Evolutionary conservation across 371 early-diverging fungal genomes (phyloP).

Genomic region (Mortierella sp.): DNA sequence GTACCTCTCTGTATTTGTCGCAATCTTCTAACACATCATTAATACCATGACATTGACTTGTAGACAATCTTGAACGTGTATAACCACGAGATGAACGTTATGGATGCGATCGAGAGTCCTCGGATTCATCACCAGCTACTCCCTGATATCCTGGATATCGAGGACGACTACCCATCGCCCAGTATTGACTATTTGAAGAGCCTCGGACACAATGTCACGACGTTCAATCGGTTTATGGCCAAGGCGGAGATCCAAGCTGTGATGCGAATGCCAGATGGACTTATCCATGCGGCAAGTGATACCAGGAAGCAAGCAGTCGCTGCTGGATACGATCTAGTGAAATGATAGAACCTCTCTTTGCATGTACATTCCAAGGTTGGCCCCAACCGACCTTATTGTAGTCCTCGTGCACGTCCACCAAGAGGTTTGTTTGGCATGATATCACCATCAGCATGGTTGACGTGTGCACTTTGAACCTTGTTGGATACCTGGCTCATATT

Average conservation of each 20-base stretch:
- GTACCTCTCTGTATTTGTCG: too few relatives aligned
- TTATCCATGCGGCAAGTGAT: constrained; percentile 63
- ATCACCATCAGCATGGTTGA: too few relatives aligned
- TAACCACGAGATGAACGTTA: constrained; percentile 73
- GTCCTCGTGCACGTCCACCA: too few relatives aligned
- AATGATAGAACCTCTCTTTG: too few relatives aligned
- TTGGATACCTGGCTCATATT: too few relatives aligned
- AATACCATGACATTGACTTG: background rate
- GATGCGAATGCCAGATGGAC: constrained; percentile 51
- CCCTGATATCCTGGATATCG: constrained; percentile 73
- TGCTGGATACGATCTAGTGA: constrained; percentile 55
- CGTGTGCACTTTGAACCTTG: too few relatives aligned
- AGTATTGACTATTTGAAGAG: constrained; percentile 25
- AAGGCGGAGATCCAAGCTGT: constrained; percentile 62
- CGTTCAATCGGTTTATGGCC: constrained; percentile 32
- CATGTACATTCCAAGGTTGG: too few relatives aligned
- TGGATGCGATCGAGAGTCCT: constrained; percentile 81
- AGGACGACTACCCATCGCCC: constrained; percentile 27
- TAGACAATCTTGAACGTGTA: constrained; percentile 81
- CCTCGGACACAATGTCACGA: constrained; percentile 43
- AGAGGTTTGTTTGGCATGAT: too few relatives aligned
- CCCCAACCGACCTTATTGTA: too few relatives aligned
- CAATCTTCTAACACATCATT: background rate
- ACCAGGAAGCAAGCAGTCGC: constrained; percentile 64
- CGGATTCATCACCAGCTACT: constrained; percentile 95